Percentiles rank a stretch among this genome's conserved stretches.
phyloP scores from a whole-genome alignment of 345 rosid species.

The Populus simonii region DNA sequence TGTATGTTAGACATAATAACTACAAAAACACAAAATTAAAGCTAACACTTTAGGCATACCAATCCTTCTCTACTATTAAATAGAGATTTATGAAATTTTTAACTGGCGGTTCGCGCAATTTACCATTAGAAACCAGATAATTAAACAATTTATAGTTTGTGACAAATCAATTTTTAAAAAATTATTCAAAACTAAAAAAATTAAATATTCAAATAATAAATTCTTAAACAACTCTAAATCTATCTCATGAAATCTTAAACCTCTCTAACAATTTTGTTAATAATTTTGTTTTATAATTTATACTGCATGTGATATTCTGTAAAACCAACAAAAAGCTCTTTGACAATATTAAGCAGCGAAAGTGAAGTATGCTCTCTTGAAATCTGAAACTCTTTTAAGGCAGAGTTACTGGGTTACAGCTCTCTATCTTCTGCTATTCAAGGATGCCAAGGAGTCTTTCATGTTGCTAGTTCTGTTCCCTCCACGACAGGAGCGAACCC shows the following conservation, averaged over 20 bases:
- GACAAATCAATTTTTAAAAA: fast-evolving
- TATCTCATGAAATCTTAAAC: no score
- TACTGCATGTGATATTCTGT: no score
- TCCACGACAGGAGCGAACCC: conserved; percentile 36
- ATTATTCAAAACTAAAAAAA: no score
- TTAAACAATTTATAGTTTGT: fast-evolving
- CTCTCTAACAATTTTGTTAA: background rate
- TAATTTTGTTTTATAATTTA: background rate
- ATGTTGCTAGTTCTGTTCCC: conserved; percentile 68
- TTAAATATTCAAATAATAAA: no score
- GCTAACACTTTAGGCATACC: no score
- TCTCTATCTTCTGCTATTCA: conserved; percentile 42
- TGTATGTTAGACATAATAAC: fast-evolving
- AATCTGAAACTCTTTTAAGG: conserved; percentile 58
- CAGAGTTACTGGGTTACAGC: conserved; percentile 51
- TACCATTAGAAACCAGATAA: fast-evolving
- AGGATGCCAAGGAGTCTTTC: conserved; percentile 67
- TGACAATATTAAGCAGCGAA: conserved; percentile 25
- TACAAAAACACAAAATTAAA: no score
- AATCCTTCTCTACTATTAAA: no score
- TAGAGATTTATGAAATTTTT: no score
- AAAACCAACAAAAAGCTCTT: background rate
- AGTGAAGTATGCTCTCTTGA: conserved; percentile 53
- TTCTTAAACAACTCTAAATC: no score
- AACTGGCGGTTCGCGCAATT: fast-evolving